Conservation (phyloP, 805 yeast species). For the Isabelozyma heimii region DNA sequence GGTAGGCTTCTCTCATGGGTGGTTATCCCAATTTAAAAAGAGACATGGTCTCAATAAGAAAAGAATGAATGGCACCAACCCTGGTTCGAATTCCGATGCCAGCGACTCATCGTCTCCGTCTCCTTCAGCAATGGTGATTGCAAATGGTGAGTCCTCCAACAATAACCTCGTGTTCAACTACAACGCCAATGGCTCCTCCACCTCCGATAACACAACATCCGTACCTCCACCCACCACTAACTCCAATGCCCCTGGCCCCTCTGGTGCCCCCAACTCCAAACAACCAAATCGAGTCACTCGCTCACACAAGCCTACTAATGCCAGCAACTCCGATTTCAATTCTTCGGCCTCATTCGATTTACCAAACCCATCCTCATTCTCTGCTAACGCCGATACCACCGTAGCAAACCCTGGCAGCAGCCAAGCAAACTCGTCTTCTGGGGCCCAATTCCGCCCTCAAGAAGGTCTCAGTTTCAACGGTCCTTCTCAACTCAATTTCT, state of each 20-base stretch:
- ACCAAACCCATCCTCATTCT: slow-evolving; percentile 13
- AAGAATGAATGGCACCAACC: slow-evolving; percentile 17
- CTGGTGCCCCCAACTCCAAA: neutral
- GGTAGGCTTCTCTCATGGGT: slow-evolving; percentile 57
- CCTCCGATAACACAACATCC: neutral
- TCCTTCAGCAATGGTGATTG: neutral
- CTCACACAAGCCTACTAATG: neutral
- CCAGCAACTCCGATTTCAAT: neutral
- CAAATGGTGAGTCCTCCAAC: neutral
- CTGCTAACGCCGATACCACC: slow-evolving; percentile 2
- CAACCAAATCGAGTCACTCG: neutral
- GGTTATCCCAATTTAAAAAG: slow-evolving; percentile 60
- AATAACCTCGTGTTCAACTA: neutral
- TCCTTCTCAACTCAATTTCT: slow-evolving; percentile 10
- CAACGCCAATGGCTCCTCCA: neutral
- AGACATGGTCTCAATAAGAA: slow-evolving; percentile 48
- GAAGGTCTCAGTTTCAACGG: slow-evolving; percentile 23
- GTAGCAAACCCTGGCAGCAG: neutral
- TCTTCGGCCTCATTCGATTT: slow-evolving; percentile 13
- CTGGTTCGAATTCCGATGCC: neutral
- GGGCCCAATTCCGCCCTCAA: slow-evolving; percentile 24
- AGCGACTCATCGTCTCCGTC: neutral
- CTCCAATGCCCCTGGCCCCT: neutral
- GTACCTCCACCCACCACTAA: neutral
- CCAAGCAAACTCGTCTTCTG: slow-evolving; percentile 2